Evolutionary conservation across 495 filamentous ascomycete species (phyloP).

Genomic region (Cenococcum geophilum): DNA sequence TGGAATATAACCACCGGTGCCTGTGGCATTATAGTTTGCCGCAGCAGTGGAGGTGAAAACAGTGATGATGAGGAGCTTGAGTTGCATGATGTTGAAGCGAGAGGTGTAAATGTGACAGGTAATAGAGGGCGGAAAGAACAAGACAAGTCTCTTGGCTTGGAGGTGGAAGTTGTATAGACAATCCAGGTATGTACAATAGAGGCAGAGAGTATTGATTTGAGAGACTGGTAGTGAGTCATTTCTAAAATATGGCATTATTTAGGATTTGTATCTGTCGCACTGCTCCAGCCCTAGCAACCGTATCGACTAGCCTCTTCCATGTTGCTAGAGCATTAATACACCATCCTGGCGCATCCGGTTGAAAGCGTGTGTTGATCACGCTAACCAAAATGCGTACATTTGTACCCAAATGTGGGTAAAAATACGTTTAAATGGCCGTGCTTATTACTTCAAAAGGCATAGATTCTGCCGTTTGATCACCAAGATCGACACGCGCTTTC

Average conservation of each 20-base stretch:
- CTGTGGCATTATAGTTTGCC: neutral
- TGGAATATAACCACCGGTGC: neutral
- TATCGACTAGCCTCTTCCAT: neutral
- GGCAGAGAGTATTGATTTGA: neutral
- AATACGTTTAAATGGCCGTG: too few species aligned
- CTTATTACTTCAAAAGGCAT: too few species aligned
- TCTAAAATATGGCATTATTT: neutral
- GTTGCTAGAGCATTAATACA: conserved; percentile 5
- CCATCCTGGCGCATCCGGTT: too few species aligned
- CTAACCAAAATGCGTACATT: too few species aligned
- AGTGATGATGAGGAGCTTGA: neutral
- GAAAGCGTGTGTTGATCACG: too few species aligned
- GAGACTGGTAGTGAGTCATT: neutral
- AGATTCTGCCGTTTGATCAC: too few species aligned
- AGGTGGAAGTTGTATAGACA: neutral
- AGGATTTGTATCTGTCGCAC: neutral
- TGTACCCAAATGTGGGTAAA: too few species aligned
- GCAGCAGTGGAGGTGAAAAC: conserved; percentile 1
- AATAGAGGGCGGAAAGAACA: neutral
- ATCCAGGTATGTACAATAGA: neutral
- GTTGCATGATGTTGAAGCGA: neutral
- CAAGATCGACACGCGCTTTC: too few species aligned
- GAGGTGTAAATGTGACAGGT: neutral
- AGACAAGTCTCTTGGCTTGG: neutral
- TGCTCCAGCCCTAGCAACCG: neutral